Evolutionary conservation across 345 rosid species (phyloP), one percentile per base, ranked within the genome.

Genomic region (Salix exigua): DNA sequence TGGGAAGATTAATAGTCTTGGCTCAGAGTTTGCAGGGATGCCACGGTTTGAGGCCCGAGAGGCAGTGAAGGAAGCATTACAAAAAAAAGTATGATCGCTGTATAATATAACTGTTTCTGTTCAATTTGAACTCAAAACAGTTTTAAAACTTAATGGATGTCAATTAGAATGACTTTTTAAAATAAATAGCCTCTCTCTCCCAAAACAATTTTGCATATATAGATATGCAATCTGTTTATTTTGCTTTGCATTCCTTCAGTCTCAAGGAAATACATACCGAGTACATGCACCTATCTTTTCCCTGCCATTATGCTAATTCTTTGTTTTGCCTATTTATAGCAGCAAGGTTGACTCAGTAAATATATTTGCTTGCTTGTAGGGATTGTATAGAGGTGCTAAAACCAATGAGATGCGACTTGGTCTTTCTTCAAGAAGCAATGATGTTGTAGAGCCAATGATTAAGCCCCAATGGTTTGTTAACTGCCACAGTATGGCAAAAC

Each of bases 371-470:
- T 80, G 37, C 61, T 60, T 77, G 30, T 81, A 95, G 99, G 96
- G 86, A 55, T 78, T 96, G 61, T 92, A 91, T 82, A 86, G 93
- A 82, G 97, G 90, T 82, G 88, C 89, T 50, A 83, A 86, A 73
- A 88, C 86, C 85, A 96, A 93, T 81, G 99, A 92, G 75, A 96
- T 96, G 98, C 87, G 92, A 66, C 93, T 96, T 86, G 98, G 97
- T 61, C 76, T 82, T 78, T 92, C 94, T 82, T 87, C 93, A 81
- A 91, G 99, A 86, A 93, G 85, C 79, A 85, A 74, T 74, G 98
- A 93, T 82, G 90, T 96, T 78, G 79, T 92, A 40, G 98, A 93
- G 84, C 99, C 98, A 51, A 77, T 93, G 91, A 86, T 93, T 80
- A 96, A 92, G 89, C 97, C 97, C 46, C 98, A 93, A 62, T 93